Evolutionary conservation across 768 basidiomycete genomes (phyloP).

Genomic region (Lactarius sp.): DNA sequence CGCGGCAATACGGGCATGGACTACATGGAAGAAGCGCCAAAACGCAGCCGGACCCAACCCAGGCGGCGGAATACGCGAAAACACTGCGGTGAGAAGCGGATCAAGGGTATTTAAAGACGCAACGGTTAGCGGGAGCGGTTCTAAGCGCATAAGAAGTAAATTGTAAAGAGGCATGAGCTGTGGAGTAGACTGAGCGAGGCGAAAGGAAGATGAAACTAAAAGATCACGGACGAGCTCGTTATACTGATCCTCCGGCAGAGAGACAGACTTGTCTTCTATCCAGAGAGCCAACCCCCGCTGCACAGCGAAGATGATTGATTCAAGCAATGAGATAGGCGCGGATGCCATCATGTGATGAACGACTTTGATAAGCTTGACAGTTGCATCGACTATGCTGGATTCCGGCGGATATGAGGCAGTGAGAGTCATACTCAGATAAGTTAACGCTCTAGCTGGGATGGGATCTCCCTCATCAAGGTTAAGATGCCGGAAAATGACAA

Average conservation of each 20-base stretch:
- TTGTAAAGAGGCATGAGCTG: conserved; percentile 17
- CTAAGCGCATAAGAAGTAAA: conserved; percentile 9
- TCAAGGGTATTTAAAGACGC: conserved; percentile 6
- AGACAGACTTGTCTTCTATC: conserved; percentile 14
- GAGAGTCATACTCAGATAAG: conserved; percentile 6
- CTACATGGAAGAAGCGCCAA: conserved; percentile 1
- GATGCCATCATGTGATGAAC: conserved; percentile 2
- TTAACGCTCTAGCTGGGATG: neutral
- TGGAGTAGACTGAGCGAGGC: neutral
- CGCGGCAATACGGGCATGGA: conserved; percentile 5
- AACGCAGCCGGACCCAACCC: conserved; percentile 16
- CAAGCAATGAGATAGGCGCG: neutral
- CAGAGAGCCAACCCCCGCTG: conserved; percentile 14
- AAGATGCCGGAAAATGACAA: conserved; percentile 8
- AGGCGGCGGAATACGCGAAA: conserved; percentile 16
- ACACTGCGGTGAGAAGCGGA: conserved; percentile 14
- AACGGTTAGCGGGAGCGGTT: neutral
- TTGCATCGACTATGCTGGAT: neutral
- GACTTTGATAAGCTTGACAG: neutral
- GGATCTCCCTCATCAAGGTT: conserved; percentile 1
- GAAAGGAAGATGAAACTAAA: neutral
- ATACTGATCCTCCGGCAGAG: conserved; percentile 2
- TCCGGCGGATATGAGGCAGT: conserved; percentile 12
- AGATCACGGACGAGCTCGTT: conserved; percentile 11
- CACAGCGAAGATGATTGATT: neutral